Evolutionary conservation across 148 eudicot species (phyloP).

Genomic region (Selenicereus undatus): DNA sequence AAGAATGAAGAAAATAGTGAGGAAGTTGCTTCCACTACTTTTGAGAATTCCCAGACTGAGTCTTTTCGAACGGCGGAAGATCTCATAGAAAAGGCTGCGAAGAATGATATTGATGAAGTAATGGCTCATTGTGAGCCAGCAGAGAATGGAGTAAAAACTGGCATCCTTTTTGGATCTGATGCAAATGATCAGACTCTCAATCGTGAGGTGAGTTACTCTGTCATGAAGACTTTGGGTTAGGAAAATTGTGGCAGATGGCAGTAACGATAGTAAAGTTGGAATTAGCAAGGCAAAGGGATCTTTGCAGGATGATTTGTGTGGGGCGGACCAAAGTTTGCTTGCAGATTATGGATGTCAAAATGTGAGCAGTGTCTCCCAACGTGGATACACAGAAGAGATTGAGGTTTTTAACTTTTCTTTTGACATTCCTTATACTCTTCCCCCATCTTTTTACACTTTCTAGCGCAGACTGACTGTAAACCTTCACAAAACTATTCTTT

Average conservation of each 20-base stretch:
- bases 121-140: conserved; percentile 25
- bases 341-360: conserved; percentile 35
- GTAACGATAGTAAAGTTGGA: conserved; percentile 39
- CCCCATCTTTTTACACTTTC: conserved; percentile 11
- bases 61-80: conserved; percentile 27
- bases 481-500: not conserved
- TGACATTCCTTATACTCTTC: not conserved
- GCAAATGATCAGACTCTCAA: conserved; percentile 30
- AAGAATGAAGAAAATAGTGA: conserved; percentile 24
- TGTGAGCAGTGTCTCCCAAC: conserved; percentile 42
- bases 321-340: conserved; percentile 27
- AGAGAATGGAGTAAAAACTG: conserved; percentile 20
- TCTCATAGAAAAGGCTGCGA: conserved; percentile 28
- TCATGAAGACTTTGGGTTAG: conserved; percentile 45
- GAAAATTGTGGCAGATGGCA: conserved; percentile 30
- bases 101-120: conserved; percentile 29
- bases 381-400: conserved; percentile 44
- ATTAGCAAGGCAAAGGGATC: conserved; percentile 46
- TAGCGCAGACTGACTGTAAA: no score
- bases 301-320: conserved; percentile 53
- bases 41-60: conserved; percentile 27
- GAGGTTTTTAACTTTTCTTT: conserved; percentile 43
- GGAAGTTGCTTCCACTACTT: conserved; percentile 5
- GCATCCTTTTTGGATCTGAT: conserved; percentile 21
- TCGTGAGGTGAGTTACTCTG: conserved; percentile 55